Evolutionary conservation across 768 basidiomycete genomes (phyloP), one percentile per base, ranked within the genome.

Genomic region (Lepiota venenata): DNA sequence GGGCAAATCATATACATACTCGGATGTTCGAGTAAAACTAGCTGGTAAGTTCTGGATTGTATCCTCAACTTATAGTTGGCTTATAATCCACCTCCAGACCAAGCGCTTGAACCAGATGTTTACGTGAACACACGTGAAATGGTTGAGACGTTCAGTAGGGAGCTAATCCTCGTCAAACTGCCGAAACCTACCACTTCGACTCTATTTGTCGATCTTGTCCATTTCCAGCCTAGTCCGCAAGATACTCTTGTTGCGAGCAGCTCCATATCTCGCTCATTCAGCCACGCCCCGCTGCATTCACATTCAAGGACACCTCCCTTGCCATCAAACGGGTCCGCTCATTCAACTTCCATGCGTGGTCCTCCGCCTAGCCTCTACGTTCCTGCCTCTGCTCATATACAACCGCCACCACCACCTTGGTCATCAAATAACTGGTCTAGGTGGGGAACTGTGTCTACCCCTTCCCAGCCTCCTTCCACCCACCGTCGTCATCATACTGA

Each of bases 51-150:
- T n/a, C 32, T 32, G 78, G 74, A 50, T 52, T 47, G 58, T 14
- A 16, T 47, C 27, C 5, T 54, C 56, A 40, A 27, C 27, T 25
- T 43, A 27, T 7, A 39, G 18, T 41, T 43, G 37, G 38, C 55
- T 59, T 37, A 52, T 54, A 44, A 53, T 51, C 52, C 48, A 58
- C 56, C 42, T 15, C 47, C 25, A 50, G 29, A 56, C 14, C 32
- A 66, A 62, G 57, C 59, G 41, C 58, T 56, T 41, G 61, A 65
- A 61, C 64, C 45, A 4, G 85, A 88, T 45, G 72, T 77, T 2
- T 92, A 86, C 63, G 83, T 92, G 36, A 81, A 91, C 63, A 83
- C 81, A 5, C 78, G 80, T 58, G 80, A 80, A 57, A 92, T 92
- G 84, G 68, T 91, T 37, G 84, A 90, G 52, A 82, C 73, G 14